A percentile compares a stretch with the other conserved stretches of the same genome.
Evolutionary conservation across 78 protist genomes (phyloP).

Genomic region (Chrysochromulina tobinii): DNA sequence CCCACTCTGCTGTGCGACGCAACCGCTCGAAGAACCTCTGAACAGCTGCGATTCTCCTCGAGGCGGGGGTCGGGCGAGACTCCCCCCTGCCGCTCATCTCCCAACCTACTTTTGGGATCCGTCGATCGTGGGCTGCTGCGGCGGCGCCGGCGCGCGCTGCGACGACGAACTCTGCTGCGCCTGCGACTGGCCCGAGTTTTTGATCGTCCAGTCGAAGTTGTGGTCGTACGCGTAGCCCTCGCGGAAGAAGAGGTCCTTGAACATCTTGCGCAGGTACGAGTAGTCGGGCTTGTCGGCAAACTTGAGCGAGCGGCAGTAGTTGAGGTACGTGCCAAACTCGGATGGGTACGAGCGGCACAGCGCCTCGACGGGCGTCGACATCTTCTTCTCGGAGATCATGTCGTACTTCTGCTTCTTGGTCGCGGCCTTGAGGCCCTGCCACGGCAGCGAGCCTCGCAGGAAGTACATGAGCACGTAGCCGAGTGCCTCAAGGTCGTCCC

Average conservation of each 20-base stretch:
- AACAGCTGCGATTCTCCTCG: too few species aligned
- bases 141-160: too few species aligned
- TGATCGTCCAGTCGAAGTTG: conserved; percentile 80
- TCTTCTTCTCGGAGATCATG: conserved; percentile 2
- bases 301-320: conserved; percentile 64
- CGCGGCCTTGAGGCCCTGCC: conserved; percentile 78
- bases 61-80: too few species aligned
- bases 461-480: conserved; percentile 82
- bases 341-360: conserved; percentile 26
- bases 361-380: conserved; percentile 24
- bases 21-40: too few species aligned
- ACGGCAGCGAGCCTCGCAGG: conserved; percentile 73
- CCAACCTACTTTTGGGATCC: too few species aligned
- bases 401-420: conserved; percentile 17
- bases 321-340: conserved; percentile 68
- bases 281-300: conserved; percentile 86
- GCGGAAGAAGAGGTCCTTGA: conserved; percentile 63
- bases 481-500: conserved; percentile 93
- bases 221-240: conserved; percentile 73
- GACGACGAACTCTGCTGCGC: too few species aligned
- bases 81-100: too few species aligned
- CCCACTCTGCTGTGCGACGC: too few species aligned
- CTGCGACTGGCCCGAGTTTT: background rate
- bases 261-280: conserved; percentile 62
- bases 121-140: too few species aligned